Percentiles rank a stretch among this genome's conserved stretches.
Conservation (phyloP, 148 eudicot species). For the Pharnaceum exiguum region DNA sequence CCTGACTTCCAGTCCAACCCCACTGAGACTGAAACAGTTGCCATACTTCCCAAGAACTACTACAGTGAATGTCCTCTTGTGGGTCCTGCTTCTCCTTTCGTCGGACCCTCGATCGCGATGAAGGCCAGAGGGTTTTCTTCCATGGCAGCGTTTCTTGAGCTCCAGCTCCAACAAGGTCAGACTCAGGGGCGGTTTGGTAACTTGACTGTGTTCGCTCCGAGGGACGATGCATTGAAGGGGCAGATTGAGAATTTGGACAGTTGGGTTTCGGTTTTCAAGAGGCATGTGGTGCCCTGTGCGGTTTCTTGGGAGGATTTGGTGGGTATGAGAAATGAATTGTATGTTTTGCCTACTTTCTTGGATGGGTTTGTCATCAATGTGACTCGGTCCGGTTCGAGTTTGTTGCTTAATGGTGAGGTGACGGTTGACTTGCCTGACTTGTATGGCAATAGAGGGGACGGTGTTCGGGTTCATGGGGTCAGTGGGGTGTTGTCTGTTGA, state of each 20-base stretch:
- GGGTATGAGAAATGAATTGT: constrained; percentile 18
- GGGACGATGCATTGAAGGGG: constrained; percentile 32
- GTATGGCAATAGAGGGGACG: constrained; percentile 30
- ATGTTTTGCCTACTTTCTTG: constrained; percentile 33
- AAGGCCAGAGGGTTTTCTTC: constrained; percentile 46
- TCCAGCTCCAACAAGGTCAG: constrained; percentile 38
- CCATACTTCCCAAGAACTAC: background rate
- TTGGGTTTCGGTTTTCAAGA: constrained; percentile 37
- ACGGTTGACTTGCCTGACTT: constrained; percentile 40
- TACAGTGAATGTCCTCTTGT: too few species aligned
- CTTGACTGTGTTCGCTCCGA: constrained; percentile 54
- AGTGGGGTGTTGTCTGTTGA: constrained; percentile 21
- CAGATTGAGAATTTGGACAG: constrained; percentile 27
- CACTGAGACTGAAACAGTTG: background rate
- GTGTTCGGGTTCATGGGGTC: constrained; percentile 52
- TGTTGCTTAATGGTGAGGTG: constrained; percentile 40
- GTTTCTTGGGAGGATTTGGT: constrained; percentile 27
- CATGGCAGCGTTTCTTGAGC: constrained; percentile 61
- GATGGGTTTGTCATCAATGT: constrained; percentile 38
- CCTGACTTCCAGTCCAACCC: constrained; percentile 22
- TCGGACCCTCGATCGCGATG: constrained; percentile 31
- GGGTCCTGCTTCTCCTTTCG: constrained; percentile 4
- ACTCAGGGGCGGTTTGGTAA: background rate
- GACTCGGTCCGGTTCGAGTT: constrained; percentile 19
- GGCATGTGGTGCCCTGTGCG: constrained; percentile 54